Conservation (phyloP, 441 rosid genomes). For the Mallotus repandus region DNA sequence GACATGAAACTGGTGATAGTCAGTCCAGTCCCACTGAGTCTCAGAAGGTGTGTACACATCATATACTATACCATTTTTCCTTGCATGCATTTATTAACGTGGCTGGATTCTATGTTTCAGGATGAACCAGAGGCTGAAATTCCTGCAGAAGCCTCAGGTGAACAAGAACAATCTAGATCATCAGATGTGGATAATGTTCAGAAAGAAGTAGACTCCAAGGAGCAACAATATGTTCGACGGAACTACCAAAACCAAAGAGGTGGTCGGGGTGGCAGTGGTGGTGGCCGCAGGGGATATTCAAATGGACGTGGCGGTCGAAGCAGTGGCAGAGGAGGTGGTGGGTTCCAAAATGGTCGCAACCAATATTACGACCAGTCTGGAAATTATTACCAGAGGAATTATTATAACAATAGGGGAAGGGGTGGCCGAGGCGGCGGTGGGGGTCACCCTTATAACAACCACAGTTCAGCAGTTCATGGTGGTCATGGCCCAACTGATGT, state of each 20-base stretch:
- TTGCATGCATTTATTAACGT: neutral
- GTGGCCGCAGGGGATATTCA: slow-evolving; percentile 58
- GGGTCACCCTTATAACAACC: slow-evolving; percentile 46
- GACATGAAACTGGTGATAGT: slow-evolving; percentile 43
- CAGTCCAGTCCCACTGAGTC: slow-evolving; percentile 38
- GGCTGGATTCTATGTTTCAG: slow-evolving; percentile 35
- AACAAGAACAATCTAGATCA: slow-evolving; percentile 43
- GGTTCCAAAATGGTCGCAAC: slow-evolving; percentile 70
- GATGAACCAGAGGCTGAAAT: slow-evolving; percentile 47
- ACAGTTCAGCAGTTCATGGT: slow-evolving; percentile 37
- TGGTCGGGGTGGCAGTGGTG: slow-evolving; percentile 46
- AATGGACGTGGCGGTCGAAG: slow-evolving; percentile 77
- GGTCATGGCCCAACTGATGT: slow-evolving; percentile 46
- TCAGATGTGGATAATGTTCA: slow-evolving; percentile 40
- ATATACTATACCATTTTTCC: neutral
- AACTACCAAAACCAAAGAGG: slow-evolving; percentile 73
- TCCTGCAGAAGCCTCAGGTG: slow-evolving; percentile 37
- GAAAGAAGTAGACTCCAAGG: slow-evolving; percentile 44
- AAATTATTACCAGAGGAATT: slow-evolving; percentile 62
- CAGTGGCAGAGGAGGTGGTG: slow-evolving; percentile 62
- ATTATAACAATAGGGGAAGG: slow-evolving; percentile 66
- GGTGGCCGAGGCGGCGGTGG: slow-evolving; percentile 60
- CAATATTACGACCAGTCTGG: slow-evolving; percentile 67
- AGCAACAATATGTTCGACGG: slow-evolving; percentile 55
- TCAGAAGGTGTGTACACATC: slow-evolving; percentile 41